Base-by-base conservation (phyloP, 2,329 filamentous ascomycete genomes). In the Diaporthe sp. region DNA sequence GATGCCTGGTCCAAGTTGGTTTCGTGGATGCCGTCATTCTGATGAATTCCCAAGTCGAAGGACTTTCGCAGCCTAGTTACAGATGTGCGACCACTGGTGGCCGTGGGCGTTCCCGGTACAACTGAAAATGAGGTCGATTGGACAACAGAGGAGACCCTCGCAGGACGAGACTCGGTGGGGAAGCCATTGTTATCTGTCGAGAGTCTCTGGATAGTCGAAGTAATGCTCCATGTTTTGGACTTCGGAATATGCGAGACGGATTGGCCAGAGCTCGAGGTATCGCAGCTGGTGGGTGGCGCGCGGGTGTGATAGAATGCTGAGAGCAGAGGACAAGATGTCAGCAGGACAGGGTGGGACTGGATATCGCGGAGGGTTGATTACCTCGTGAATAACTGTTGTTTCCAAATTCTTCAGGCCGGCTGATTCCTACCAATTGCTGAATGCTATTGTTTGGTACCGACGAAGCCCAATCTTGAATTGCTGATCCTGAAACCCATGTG, bases 171-270 rank as follows among this genome's bases (percentile, higher is more conserved):
- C 22, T 44, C 37, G 20, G 34, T 42, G 37, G 25, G 15, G 2
- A 39, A 17, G 7, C 42, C 25, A 13, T 72, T 51, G 17, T 12
- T 17, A 8, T 55, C 51, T 51, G 20, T 68, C 60, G 63, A 70
- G 25, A 75, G n/a, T 47, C 67, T 71, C n/a, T 67, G 68, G 34
- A 76, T 39, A 13, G 75, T 72, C 12, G 75, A 74, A 10, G 55
- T 44, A 28, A 71, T 72, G 28, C 55, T 49, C 61, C 65, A 74
- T 37, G 63, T 71, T 0, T 65, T 76, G 39, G 71, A 47, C 15
- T 17, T 65, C 17, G 49, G 37, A 17, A 34, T 20, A n/a, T 13
- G 22, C 34, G 49, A 39, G 10, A 17, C 22, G 17, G 65, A 28
- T n/a, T 31, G 22, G 12, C 13, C n/a, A 34, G 63, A 49, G 42